A percentile compares a stretch with the other conserved stretches of the same genome.
Conservation (phyloP, 2,329 filamentous ascomycete species). For the Phialophora verrucosa region DNA sequence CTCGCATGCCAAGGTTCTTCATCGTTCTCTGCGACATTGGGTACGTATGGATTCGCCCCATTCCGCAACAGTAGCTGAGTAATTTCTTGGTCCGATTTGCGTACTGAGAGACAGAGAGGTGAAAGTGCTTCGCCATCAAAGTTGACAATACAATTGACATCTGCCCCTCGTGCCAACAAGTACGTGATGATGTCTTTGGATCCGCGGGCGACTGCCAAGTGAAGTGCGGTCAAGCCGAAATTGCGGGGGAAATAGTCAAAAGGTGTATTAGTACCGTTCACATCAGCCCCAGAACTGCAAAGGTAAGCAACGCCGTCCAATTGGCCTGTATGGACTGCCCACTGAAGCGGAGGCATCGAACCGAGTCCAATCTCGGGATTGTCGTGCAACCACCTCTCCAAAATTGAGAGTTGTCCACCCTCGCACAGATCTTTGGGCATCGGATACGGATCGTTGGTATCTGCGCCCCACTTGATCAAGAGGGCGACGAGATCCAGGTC, state of each 20-base stretch:
- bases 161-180: background rate
- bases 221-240: background rate
- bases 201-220: background rate
- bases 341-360: background rate
- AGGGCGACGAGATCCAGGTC: constrained; percentile 10
- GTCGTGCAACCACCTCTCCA: background rate
- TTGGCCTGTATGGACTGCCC: constrained; percentile 1
- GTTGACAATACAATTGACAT: background rate
- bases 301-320: constrained; percentile 3
- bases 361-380: background rate
- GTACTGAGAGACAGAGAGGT: background rate
- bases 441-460: background rate
- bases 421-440: background rate
- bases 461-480: constrained; percentile 11
- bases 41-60: background rate
- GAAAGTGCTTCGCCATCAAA: background rate
- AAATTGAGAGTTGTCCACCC: background rate
- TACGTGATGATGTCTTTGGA: constrained; percentile 1
- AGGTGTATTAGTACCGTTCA: constrained; percentile 4
- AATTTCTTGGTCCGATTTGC: constrained; percentile 4
- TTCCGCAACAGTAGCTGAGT: constrained; percentile 1
- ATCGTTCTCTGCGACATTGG: background rate
- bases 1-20: background rate
- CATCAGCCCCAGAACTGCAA: constrained; percentile 8
- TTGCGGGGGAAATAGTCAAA: background rate